These are phyloP conservation scores for Beta macrorhiza DNA, from an alignment of 179 eudicot species.

Conservation along the genomic window DNA sequence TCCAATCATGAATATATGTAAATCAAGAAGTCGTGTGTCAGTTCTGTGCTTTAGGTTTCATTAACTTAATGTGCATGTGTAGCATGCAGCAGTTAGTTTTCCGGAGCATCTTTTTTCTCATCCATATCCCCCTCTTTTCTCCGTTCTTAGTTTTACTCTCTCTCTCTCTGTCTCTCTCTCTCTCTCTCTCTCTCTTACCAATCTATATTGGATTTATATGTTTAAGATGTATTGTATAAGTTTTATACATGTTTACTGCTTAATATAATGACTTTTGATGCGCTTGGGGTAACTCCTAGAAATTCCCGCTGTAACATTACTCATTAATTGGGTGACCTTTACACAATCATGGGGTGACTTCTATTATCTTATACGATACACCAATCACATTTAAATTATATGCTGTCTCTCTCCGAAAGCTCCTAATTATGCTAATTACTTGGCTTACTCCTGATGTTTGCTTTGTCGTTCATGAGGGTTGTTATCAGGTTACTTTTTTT, in stretches of 20 bases:
- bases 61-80: not conserved
- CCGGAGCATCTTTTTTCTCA: not conserved
- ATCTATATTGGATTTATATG: not conserved
- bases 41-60: not conserved
- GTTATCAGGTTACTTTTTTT: not conserved
- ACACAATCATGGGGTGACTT: not conserved
- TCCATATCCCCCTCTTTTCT: not conserved
- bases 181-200: not conserved
- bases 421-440: not conserved
- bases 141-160: not conserved
- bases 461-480: not conserved
- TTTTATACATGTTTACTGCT: not conserved
- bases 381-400: not conserved
- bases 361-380: not conserved
- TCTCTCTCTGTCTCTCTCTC: not conserved
- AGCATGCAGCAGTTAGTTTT: too few species aligned
- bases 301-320: not conserved
- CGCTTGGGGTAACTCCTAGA: not conserved
- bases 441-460: not conserved
- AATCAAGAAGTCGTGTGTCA: not conserved
- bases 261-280: not conserved
- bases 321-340: too few species aligned
- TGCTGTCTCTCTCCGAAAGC: not conserved
- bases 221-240: not conserved
- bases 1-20: not conserved